Evolutionary conservation across 805 yeast genomes (phyloP).

Genomic region (Kurtzmaniella cleridarum): DNA sequence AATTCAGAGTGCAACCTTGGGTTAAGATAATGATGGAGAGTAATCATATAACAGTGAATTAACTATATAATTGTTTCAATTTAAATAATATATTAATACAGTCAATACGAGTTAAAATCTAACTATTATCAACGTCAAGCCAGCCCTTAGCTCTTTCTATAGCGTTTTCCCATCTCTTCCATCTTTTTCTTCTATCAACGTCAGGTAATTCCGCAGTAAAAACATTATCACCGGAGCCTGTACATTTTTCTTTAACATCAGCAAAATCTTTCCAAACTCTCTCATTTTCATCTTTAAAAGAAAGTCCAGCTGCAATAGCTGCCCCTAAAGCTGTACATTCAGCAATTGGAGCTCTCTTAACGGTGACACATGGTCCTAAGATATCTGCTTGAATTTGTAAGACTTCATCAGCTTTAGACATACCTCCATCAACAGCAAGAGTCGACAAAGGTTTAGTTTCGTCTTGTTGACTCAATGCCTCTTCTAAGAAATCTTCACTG

Average conservation of each 20-base stretch:
- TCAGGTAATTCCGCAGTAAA: constrained; percentile 45
- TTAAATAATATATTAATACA: not conserved
- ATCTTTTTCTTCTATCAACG: constrained; percentile 52
- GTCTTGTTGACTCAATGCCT: constrained; percentile 41
- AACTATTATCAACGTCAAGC: constrained; percentile 41
- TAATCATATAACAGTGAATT: not conserved
- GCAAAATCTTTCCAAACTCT: constrained; percentile 72
- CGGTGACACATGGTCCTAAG: constrained; percentile 79
- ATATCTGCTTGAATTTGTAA: constrained; percentile 94
- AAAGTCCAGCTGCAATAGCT: constrained; percentile 89
- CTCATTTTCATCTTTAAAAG: constrained; percentile 41
- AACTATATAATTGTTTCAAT: not conserved
- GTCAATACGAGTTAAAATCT: not conserved
- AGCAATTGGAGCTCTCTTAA: constrained; percentile 71
- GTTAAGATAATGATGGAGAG: constrained; percentile 40
- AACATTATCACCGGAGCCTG: constrained; percentile 20
- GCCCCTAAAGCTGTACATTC: constrained; percentile 97
- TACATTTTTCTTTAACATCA: constrained; percentile 50
- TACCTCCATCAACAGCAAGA: constrained; percentile 89
- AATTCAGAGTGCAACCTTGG: constrained; percentile 58
- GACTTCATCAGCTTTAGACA: constrained; percentile 85
- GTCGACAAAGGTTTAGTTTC: constrained; percentile 41
- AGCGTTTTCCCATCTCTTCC: constrained; percentile 83
- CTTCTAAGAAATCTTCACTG: constrained; percentile 53
- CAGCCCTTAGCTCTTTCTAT: constrained; percentile 78